Base-by-base conservation (phyloP, 352 stramenopile species). In the Phytophthora rubi region DNA sequence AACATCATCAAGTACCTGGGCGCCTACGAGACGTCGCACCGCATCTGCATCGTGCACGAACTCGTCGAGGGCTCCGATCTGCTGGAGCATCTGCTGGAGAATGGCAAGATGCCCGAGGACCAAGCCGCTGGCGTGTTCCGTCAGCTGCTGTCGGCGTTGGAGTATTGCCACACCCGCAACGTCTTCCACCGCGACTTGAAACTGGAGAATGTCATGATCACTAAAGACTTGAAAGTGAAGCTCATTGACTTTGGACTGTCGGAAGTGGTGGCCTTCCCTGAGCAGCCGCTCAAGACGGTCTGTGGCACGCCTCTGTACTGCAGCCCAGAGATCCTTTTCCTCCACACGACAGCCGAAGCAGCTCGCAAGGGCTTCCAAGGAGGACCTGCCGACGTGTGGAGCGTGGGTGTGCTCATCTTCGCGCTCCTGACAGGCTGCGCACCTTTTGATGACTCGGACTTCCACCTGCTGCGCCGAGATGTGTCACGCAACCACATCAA, bases 171-270 rank as follows among this genome's bases (percentile, higher is more conserved):
- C 73, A 85, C 80, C 2, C 71, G 82, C 55, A 85, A 95, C 68
- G 90, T 99, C 57, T 98, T 93, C 71, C 96, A 99, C 79, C 92
- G 96, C 52, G 96, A 99, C 71, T 80, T 99, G 45, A 99, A 99
- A 75, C 81, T 98, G 35, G 96, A 99, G 71, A 99, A 99, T 90
- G 92, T 99, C 28, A 82, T 99, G 49, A 85, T 98, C 74, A 97
- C 91, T 54, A 89, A 85, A 53, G 94, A 98, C 65, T 81, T 93
- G 52, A 86, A 94, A 58, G 87, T 99, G 53, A 98, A 98, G 83
- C 86, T 99, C 53, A 98, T 98, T 79, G 94, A 99, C 80, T 98
- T 99, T 89, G 96, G 96, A 42, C 81, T 99, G 7, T 98, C 93
- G 0, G 97, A 97, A 58, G 79, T 96, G 53, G 57, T 77, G 59